Conservation (phyloP, 164 flowering plant genomes). For the Magnolia sinica region DNA sequence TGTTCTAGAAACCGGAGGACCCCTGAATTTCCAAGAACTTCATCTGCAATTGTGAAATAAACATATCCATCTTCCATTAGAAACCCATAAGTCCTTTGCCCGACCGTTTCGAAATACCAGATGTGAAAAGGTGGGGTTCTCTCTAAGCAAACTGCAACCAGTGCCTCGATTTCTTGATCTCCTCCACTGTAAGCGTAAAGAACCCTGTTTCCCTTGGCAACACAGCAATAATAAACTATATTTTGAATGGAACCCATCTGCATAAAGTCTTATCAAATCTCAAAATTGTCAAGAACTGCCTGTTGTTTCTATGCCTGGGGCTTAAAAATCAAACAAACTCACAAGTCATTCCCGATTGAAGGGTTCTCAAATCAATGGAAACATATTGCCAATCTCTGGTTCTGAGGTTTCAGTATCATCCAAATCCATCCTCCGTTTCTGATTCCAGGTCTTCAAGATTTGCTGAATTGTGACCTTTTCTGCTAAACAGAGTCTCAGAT, state of each 20-base stretch:
- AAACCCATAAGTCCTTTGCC: constrained; percentile 54
- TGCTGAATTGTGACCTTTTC: not conserved
- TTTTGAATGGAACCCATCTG: constrained; percentile 47
- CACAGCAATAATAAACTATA: constrained; percentile 56
- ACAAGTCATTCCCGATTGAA: not conserved
- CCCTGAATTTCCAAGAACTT: constrained; percentile 42
- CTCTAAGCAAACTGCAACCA: constrained; percentile 61
- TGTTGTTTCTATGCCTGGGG: not conserved
- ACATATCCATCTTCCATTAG: constrained; percentile 68
- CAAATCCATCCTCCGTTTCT: not conserved
- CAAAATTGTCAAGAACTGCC: constrained; percentile 1
- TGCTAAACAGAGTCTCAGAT: not conserved
- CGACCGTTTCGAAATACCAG: constrained; percentile 61
- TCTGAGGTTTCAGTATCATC: not conserved
- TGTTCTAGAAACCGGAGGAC: constrained; percentile 53
- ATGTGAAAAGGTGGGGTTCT: constrained; percentile 57
- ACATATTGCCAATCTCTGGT: not conserved
- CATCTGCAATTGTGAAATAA: constrained; percentile 59
- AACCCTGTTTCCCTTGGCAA: constrained; percentile 41
- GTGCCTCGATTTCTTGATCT: constrained; percentile 47
- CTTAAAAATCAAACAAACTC: not conserved
- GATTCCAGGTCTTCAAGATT: not conserved
- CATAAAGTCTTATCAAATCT: not conserved
- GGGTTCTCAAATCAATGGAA: not conserved
- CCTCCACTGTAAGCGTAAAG: constrained; percentile 47